These are phyloP conservation scores for Luffa aegyptiaca DNA, from an alignment of 306 rosid genomes.

Conservation along the genomic window DNA sequence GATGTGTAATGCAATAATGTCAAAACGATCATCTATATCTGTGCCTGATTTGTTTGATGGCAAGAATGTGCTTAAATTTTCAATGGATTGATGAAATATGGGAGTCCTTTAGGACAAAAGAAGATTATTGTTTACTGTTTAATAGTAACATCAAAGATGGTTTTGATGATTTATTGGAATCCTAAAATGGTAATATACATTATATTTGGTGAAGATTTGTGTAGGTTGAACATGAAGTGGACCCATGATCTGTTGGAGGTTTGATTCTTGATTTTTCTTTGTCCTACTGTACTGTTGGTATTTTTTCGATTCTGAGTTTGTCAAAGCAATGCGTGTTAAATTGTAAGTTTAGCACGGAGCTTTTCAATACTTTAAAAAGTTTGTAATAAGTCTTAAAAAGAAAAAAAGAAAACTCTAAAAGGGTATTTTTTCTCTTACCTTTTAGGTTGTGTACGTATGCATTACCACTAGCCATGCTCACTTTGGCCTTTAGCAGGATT, in stretches of 20 bases:
- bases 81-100: background rate
- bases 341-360: background rate
- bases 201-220: slow-evolving; percentile 63
- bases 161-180: background rate
- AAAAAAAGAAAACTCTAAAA: too few relatives aligned
- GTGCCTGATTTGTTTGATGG: background rate
- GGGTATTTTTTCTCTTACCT: too few relatives aligned
- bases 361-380: too few relatives aligned
- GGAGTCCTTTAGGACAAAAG: background rate
- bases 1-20: background rate
- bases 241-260: slow-evolving; percentile 95
- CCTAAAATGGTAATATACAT: background rate
- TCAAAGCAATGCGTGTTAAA: background rate
- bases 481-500: too few relatives aligned
- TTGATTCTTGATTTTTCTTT: background rate
- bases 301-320: background rate
- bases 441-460: too few relatives aligned
- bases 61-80: background rate
- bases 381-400: too few relatives aligned
- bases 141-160: background rate
- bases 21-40: background rate
- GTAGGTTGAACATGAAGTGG: slow-evolving; percentile 72
- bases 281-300: background rate
- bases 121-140: background rate
- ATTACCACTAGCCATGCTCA: too few relatives aligned